phyloP scores from a whole-genome alignment of 2,329 filamentous ascomycete species.

The Cladosporium sphaerospermum region DNA sequence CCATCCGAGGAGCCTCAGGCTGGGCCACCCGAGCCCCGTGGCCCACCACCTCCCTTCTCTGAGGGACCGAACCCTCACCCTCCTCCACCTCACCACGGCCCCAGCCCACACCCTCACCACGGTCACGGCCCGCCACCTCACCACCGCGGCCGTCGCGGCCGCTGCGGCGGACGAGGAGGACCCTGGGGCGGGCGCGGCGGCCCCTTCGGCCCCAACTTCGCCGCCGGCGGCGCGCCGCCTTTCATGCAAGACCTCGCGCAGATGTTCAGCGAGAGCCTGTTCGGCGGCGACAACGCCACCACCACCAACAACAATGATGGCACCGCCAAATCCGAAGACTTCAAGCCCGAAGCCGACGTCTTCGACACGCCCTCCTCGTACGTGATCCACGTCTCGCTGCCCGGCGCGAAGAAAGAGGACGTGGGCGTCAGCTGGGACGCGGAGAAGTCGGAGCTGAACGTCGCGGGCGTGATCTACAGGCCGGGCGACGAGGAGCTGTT shows the following conservation, averaged over 20 bases:
- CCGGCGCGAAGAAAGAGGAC: constrained; percentile 74
- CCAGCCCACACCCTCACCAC: constrained; percentile 6
- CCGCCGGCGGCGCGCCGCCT: neutral
- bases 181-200: constrained; percentile 15
- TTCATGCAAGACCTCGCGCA: constrained; percentile 23
- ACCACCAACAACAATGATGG: constrained; percentile 15
- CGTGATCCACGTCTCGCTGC: constrained; percentile 65
- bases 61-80: constrained; percentile 8
- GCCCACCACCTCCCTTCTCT: constrained; percentile 20
- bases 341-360: constrained; percentile 64
- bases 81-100: constrained; percentile 19
- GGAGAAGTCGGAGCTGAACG: constrained; percentile 57
- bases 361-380: constrained; percentile 63
- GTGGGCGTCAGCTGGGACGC: constrained; percentile 70
- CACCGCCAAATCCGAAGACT: constrained; percentile 44
- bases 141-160: constrained; percentile 12
- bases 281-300: constrained; percentile 23
- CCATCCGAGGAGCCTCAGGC: constrained; percentile 16
- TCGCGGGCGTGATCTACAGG: constrained; percentile 68
- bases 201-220: constrained; percentile 8
- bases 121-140: constrained; percentile 15
- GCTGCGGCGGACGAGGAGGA: constrained; percentile 26
- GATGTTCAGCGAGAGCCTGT: constrained; percentile 32
- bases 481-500: constrained; percentile 66
- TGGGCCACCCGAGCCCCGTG: constrained; percentile 20